These are phyloP conservation scores for Dendrobium chrysotoxum DNA, from an alignment of 106 monocot species.

Conservation along the genomic window DNA sequence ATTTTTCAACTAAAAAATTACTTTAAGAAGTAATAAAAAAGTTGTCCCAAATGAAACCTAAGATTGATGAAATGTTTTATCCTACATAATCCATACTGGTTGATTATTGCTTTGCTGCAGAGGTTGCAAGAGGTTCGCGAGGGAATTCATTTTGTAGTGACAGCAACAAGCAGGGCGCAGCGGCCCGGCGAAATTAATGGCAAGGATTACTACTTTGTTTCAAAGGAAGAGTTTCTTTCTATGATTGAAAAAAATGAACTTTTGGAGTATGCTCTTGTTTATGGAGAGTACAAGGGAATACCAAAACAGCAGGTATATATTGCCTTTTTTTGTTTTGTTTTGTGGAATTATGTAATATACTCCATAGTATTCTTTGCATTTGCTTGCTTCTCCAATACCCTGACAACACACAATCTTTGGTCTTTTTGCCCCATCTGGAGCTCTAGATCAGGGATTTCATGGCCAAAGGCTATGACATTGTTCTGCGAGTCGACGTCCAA, in stretches of 20 bases:
- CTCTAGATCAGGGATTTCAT: conserved; percentile 81
- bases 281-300: conserved; percentile 96
- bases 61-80: neutral
- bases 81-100: neutral
- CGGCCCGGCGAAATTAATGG: conserved; percentile 88
- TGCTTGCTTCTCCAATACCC: no score
- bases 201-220: conserved; percentile 92
- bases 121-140: conserved; percentile 78
- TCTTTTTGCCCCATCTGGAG: neutral
- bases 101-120: conserved; percentile 26
- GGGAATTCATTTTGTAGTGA: conserved; percentile 91
- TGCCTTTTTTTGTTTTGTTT: no score
- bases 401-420: no score
- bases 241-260: conserved; percentile 91
- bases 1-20: no score
- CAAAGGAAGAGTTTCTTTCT: conserved; percentile 83
- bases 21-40: no score
- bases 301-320: conserved; percentile 90
- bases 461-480: conserved; percentile 89
- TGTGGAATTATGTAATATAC: no score
- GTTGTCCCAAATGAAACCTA: no score
- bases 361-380: no score
- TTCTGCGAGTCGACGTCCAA: conserved; percentile 93
- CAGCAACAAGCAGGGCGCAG: conserved; percentile 75
- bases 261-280: conserved; percentile 95